Percentiles rank a stretch among this genome's conserved stretches.
Evolutionary conservation across 2,329 filamentous ascomycete genomes (phyloP).

Genomic region (Diplodia scrobiculata): DNA sequence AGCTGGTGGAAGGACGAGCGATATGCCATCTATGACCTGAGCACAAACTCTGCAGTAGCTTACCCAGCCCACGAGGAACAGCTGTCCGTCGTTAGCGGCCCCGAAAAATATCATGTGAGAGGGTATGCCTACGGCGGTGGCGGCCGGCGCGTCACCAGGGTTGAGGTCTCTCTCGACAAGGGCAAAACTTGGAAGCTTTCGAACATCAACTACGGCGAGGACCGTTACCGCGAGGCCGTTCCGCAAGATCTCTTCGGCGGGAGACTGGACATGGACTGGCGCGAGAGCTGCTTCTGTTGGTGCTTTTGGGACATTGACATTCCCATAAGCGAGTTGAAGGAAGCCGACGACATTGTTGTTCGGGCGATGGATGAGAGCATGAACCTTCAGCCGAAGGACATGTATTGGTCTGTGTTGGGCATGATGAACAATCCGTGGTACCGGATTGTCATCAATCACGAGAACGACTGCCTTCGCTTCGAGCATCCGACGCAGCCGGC

Average conservation of each 20-base stretch:
- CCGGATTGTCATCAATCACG: conserved; percentile 72
- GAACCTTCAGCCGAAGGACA: conserved; percentile 83
- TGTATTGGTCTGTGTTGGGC: conserved; percentile 93
- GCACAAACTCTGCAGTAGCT: conserved; percentile 78
- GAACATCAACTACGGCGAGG: conserved; percentile 79
- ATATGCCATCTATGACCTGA: conserved; percentile 91
- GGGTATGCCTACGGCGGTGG: conserved; percentile 91
- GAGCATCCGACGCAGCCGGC: conserved; percentile 87
- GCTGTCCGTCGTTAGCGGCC: conserved; percentile 54
- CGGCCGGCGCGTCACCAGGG: conserved; percentile 77
- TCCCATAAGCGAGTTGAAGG: conserved; percentile 61
- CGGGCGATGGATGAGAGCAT: conserved; percentile 88
- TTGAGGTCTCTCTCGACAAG: conserved; percentile 81
- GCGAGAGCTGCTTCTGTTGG: conserved; percentile 85
- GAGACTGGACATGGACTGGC: conserved; percentile 75
- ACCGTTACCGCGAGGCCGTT: conserved; percentile 70
- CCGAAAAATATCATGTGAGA: conserved; percentile 63
- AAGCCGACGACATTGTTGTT: conserved; percentile 73
- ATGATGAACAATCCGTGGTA: conserved; percentile 99
- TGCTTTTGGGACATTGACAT: conserved; percentile 84
- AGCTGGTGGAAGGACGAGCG: conserved; percentile 85
- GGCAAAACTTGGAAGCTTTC: conserved; percentile 79
- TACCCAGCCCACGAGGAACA: conserved; percentile 78
- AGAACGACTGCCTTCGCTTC: conserved; percentile 67
- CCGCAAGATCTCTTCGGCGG: conserved; percentile 73